These are phyloP conservation scores for Gastrolobium bilobum DNA, from an alignment of 306 rosid genomes.

Conservation along the genomic window DNA sequence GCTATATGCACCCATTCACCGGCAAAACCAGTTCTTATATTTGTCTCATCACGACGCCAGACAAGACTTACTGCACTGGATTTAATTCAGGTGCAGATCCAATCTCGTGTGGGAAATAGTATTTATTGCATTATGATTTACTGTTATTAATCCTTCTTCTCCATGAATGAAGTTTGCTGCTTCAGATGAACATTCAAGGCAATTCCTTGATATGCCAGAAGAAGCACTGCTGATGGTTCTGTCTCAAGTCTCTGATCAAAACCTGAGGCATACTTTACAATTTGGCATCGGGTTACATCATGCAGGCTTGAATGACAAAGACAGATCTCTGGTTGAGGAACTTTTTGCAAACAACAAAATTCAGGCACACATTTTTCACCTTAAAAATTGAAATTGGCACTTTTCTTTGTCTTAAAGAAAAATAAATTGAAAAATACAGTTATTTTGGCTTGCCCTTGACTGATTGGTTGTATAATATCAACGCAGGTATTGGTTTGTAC, in stretches of 20 bases:
- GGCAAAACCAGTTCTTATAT: constrained; percentile 95
- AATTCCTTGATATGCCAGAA: constrained; percentile 86
- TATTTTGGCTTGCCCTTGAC: constrained; percentile 5
- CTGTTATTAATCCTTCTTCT: constrained; percentile 45
- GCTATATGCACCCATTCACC: constrained; percentile 99
- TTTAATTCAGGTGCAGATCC: constrained; percentile 80
- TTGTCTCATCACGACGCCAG: constrained; percentile 97
- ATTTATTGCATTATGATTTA: constrained; percentile 39
- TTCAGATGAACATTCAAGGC: constrained; percentile 91
- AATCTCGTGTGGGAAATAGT: constrained; percentile 33
- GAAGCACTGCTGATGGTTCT: constrained; percentile 91
- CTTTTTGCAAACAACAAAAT: constrained; percentile 94
- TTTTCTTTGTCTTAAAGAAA: neutral
- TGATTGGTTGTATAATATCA: constrained; percentile 39
- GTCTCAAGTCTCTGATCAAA: constrained; percentile 90
- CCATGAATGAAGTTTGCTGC: constrained; percentile 79
- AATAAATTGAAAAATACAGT: neutral
- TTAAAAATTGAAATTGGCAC: constrained; percentile 11
- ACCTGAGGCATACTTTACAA: constrained; percentile 95
- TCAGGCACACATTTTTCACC: constrained; percentile 73
- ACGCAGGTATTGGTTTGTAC: constrained; percentile 91
- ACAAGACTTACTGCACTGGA: constrained; percentile 97
- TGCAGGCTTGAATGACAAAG: constrained; percentile 96
- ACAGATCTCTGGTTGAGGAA: constrained; percentile 93
- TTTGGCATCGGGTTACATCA: constrained; percentile 97